Percentiles rank a stretch among this genome's conserved stretches.
Conservation (phyloP, 2,329 filamentous ascomycete species). For the Pyricularia pennisetigena region DNA sequence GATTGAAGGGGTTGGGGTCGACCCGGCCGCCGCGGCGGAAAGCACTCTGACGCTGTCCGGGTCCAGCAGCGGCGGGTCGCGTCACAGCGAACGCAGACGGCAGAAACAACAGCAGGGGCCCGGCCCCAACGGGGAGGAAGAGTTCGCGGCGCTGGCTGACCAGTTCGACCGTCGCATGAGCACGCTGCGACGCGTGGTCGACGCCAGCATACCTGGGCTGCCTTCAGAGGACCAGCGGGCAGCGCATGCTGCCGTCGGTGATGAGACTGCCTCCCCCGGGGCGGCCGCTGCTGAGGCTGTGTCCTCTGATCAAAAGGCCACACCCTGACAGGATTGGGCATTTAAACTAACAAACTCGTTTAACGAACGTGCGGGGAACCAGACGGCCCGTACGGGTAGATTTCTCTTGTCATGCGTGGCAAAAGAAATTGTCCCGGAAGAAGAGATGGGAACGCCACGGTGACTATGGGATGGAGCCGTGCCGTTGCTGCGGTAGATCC, state of each 20-base stretch:
- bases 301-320: background rate
- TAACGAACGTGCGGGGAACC: background rate
- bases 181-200: slow-evolving; percentile 41
- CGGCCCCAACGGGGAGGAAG: slow-evolving; percentile 29
- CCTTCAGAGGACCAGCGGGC: slow-evolving; percentile 1
- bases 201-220: slow-evolving; percentile 20
- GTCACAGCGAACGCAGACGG: slow-evolving; percentile 8
- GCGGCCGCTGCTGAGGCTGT: background rate
- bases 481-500: background rate
- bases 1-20: slow-evolving; percentile 44
- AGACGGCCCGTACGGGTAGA: background rate
- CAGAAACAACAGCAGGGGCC: background rate
- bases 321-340: background rate
- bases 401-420: background rate
- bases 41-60: background rate
- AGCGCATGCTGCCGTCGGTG: background rate
- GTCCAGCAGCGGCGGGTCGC: slow-evolving; percentile 4
- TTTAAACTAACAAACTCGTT: background rate
- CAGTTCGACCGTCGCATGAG: slow-evolving; percentile 50
- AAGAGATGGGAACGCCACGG: background rate
- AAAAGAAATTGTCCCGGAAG: background rate
- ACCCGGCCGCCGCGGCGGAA: slow-evolving; percentile 4
- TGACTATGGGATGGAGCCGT: background rate
- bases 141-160: slow-evolving; percentile 40
- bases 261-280: background rate